Conservation (phyloP, 2,329 filamentous ascomycete species). For the Paraphoma sp. region DNA sequence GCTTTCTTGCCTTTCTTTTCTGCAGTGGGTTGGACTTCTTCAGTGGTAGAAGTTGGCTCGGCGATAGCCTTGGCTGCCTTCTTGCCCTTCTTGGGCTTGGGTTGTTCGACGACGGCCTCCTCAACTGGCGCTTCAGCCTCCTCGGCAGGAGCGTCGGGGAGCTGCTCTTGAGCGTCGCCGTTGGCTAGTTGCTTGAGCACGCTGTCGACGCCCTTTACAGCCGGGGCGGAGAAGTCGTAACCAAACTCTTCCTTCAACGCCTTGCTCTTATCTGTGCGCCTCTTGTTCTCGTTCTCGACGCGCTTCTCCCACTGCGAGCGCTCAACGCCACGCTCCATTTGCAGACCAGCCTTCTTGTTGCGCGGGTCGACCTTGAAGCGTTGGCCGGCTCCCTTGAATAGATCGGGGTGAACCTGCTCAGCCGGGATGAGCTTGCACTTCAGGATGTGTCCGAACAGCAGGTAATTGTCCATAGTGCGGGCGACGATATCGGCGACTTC, state of each 20-base stretch:
- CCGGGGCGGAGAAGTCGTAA: slow-evolving; percentile 81
- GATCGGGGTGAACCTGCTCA: slow-evolving; percentile 77
- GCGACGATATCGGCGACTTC: slow-evolving; percentile 91
- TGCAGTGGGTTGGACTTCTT: slow-evolving; percentile 14
- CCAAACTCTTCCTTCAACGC: slow-evolving; percentile 80
- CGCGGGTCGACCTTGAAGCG: slow-evolving; percentile 89
- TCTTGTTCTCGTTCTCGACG: slow-evolving; percentile 74
- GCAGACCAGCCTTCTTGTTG: slow-evolving; percentile 82
- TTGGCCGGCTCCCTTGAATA: slow-evolving; percentile 90
- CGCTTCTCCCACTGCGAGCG: slow-evolving; percentile 81
- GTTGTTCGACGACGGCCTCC: slow-evolving; percentile 3
- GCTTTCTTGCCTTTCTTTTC: slow-evolving; percentile 35
- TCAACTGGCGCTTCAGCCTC: slow-evolving; percentile 15
- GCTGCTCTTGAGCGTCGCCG: slow-evolving; percentile 32
- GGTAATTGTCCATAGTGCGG: slow-evolving; percentile 97
- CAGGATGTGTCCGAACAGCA: slow-evolving; percentile 91
- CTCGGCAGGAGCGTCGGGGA: slow-evolving; percentile 30
- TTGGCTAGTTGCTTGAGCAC: slow-evolving; percentile 41
- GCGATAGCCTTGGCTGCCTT: slow-evolving; percentile 26
- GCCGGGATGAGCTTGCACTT: slow-evolving; percentile 81
- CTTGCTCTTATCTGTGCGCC: slow-evolving; percentile 71
- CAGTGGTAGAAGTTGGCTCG: slow-evolving; percentile 12
- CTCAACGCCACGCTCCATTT: slow-evolving; percentile 74
- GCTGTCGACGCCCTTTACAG: slow-evolving; percentile 68
- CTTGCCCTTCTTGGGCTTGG: slow-evolving; percentile 43